Percentiles rank a stretch among this genome's conserved stretches.
Evolutionary conservation across 179 eudicot genomes (phyloP).

Genomic region (Beta macrorhiza): DNA sequence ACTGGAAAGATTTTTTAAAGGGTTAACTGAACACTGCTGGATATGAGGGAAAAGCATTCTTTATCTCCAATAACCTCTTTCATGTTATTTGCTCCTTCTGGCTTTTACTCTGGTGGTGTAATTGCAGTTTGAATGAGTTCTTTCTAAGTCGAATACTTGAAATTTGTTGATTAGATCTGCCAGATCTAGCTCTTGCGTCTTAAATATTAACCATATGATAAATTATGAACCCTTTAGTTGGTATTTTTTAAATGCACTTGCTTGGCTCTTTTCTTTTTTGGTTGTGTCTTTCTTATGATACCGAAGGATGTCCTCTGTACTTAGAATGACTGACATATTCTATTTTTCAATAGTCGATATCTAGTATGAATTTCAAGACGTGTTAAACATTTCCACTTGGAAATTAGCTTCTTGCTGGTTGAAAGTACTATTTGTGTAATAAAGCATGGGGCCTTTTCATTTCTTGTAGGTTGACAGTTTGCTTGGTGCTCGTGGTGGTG

Average conservation of each 20-base stretch:
- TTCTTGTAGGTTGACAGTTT: slow-evolving; percentile 82
- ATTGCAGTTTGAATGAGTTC: neutral
- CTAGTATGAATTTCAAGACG: neutral
- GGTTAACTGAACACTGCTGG: neutral
- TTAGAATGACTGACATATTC: neutral
- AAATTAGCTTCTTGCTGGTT: neutral
- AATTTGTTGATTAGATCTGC: neutral
- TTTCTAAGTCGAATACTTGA: neutral
- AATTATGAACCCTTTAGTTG: too few species aligned
- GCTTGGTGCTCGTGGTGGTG: slow-evolving; percentile 99
- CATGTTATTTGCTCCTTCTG: neutral
- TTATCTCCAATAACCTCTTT: neutral
- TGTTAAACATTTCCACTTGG: neutral
- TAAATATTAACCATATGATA: too few species aligned
- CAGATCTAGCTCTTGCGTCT: neutral
- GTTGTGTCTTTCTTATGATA: too few species aligned
- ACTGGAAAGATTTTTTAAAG: too few species aligned
- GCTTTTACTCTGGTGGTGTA: neutral
- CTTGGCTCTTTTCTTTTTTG: too few species aligned
- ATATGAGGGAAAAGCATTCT: neutral
- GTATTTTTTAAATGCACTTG: too few species aligned
- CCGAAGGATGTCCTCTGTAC: too few species aligned
- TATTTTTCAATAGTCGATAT: neutral
- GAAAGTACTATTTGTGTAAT: neutral
- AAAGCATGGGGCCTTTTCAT: neutral